Percentiles rank a stretch among this genome's conserved stretches.
These are phyloP conservation scores for Trichomonas tenax DNA, from an alignment of 208 protist genomes.

Conservation along the genomic window DNA sequence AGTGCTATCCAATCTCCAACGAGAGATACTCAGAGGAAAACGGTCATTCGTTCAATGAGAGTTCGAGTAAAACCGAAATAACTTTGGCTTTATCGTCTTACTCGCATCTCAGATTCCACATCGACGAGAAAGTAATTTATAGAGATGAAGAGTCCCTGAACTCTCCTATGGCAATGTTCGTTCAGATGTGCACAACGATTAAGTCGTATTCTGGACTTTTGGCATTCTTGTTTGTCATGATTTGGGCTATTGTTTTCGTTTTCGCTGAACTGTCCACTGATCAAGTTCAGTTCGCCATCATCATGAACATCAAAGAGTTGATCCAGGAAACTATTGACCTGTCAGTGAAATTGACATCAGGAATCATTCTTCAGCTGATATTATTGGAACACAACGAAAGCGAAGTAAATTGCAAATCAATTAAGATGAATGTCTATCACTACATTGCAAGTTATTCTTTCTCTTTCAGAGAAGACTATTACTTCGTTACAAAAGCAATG, in stretches of 20 bases:
- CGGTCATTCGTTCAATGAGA: not conserved
- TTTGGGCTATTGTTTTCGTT: not conserved
- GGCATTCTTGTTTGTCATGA: not conserved
- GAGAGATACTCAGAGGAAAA: not conserved
- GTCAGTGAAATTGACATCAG: not conserved
- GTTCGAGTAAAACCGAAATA: not conserved
- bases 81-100: not conserved
- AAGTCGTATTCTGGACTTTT: not conserved
- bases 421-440: not conserved
- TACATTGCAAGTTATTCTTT: not conserved
- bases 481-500: not conserved
- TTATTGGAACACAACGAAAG: not conserved
- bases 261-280: not conserved
- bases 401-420: not conserved
- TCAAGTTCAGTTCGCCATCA: not conserved
- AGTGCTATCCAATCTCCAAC: not conserved
- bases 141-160: not conserved
- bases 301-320: not conserved
- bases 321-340: not conserved
- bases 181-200: not conserved
- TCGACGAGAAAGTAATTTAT: not conserved
- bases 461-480: not conserved
- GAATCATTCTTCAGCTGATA: not conserved
- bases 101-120: not conserved
- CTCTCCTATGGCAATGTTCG: not conserved